Evolutionary conservation across 169 alveolate genomes (phyloP).

Genomic region (Plasmodium falciparum): DNA sequence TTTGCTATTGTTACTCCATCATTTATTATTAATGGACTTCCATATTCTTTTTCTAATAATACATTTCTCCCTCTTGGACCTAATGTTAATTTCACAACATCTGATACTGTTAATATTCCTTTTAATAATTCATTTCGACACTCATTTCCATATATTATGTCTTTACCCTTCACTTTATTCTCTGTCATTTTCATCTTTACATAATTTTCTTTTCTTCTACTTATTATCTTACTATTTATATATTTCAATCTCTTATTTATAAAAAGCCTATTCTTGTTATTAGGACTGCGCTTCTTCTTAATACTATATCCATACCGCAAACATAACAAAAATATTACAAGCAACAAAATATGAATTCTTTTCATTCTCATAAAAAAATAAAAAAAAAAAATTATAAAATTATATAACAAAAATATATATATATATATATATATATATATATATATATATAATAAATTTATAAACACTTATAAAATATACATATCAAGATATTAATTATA

Average conservation of each 20-base stretch:
- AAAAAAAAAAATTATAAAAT: background rate
- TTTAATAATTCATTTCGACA: slow-evolving; percentile 87
- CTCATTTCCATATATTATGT: slow-evolving; percentile 86
- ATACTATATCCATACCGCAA: slow-evolving; percentile 19
- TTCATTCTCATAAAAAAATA: background rate
- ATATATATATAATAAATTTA: no score
- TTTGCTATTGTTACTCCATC: slow-evolving; percentile 94
- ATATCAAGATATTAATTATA: no score
- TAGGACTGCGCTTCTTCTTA: background rate
- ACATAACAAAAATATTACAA: slow-evolving; percentile 7
- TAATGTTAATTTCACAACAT: slow-evolving; percentile 90
- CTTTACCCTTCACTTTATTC: slow-evolving; percentile 78
- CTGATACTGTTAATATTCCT: slow-evolving; percentile 89
- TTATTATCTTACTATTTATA: slow-evolving; percentile 62
- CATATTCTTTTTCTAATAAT: slow-evolving; percentile 90
- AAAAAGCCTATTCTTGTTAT: slow-evolving; percentile 9
- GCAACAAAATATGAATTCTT: background rate
- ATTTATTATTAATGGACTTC: slow-evolving; percentile 90
- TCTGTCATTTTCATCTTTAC: slow-evolving; percentile 58
- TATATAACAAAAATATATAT: no score
- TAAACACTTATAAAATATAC: no score
- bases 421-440: no score
- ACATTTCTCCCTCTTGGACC: slow-evolving; percentile 94
- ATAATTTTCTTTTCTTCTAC: slow-evolving; percentile 70
- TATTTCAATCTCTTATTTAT: slow-evolving; percentile 33